These are phyloP conservation scores for Backusella parvicylindrica DNA, from an alignment of 192 early-diverging fungal genomes.

Conservation along the genomic window DNA sequence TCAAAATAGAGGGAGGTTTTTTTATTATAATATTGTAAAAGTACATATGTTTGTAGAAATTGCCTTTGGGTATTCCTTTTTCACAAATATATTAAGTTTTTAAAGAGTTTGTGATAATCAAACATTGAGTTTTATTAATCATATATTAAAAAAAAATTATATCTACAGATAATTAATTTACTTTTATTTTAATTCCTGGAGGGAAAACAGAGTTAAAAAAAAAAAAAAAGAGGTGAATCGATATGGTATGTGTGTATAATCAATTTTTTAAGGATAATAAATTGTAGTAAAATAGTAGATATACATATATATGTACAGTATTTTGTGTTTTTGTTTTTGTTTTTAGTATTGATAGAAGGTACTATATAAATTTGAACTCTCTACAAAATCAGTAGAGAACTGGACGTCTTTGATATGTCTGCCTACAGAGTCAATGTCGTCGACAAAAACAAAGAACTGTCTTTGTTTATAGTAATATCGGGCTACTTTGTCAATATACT, in stretches of 20 bases:
- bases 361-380: background rate
- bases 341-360: background rate
- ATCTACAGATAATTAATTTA: background rate
- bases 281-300: background rate
- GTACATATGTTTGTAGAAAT: too few species aligned
- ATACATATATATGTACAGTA: background rate
- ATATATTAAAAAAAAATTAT: too few species aligned
- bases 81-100: too few species aligned
- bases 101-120: too few species aligned
- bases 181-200: background rate
- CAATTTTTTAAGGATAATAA: background rate
- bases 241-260: background rate
- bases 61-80: too few species aligned
- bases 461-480: background rate
- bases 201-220: background rate
- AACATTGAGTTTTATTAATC: too few species aligned
- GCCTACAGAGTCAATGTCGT: background rate
- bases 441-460: conserved; percentile 3
- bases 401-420: background rate
- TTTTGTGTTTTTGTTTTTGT: background rate
- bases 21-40: too few species aligned
- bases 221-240: background rate
- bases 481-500: background rate
- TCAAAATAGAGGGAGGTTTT: too few species aligned
- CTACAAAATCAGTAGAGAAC: background rate